A percentile compares a stretch with the other conserved stretches of the same genome.
Evolutionary conservation across 1,284 basidiomycete genomes (phyloP).

Genomic region (Sutorius eximius): DNA sequence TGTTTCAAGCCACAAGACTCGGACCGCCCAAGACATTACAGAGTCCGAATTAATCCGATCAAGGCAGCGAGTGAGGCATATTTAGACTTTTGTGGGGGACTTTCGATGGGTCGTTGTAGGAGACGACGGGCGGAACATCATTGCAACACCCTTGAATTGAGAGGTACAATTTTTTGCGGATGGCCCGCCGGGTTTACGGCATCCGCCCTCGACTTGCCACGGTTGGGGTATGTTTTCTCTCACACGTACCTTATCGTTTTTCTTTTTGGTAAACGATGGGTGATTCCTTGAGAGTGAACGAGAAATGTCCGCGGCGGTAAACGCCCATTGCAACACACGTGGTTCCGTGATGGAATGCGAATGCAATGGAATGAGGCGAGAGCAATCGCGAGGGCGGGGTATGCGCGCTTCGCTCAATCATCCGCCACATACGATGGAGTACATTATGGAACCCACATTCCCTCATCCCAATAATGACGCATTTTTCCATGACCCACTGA

Average conservation of each 20-base stretch:
- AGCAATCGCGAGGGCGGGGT: background rate
- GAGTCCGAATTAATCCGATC: slow-evolving; percentile 13
- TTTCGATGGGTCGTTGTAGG: background rate
- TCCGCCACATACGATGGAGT: slow-evolving; percentile 7
- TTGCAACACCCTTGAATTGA: background rate
- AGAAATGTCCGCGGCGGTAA: slow-evolving; percentile 20
- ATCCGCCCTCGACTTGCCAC: background rate
- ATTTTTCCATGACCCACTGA: background rate
- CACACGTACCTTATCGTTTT: slow-evolving; percentile 6
- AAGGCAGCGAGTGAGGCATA: slow-evolving; percentile 21
- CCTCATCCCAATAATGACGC: background rate
- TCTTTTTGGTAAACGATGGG: background rate
- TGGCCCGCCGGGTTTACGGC: slow-evolving; percentile 10
- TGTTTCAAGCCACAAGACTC: background rate
- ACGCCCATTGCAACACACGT: background rate
- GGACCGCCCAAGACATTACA: background rate
- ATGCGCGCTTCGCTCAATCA: slow-evolving; percentile 8
- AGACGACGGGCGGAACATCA: background rate
- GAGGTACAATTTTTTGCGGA: background rate
- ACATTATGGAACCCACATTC: background rate
- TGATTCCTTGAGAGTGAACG: background rate
- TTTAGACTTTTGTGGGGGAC: slow-evolving; percentile 21
- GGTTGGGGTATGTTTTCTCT: slow-evolving; percentile 11
- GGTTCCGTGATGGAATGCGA: background rate
- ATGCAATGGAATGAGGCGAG: background rate